phyloP scores from a whole-genome alignment of 140 eudicot species.

The Ambrosia hybrid region DNA sequence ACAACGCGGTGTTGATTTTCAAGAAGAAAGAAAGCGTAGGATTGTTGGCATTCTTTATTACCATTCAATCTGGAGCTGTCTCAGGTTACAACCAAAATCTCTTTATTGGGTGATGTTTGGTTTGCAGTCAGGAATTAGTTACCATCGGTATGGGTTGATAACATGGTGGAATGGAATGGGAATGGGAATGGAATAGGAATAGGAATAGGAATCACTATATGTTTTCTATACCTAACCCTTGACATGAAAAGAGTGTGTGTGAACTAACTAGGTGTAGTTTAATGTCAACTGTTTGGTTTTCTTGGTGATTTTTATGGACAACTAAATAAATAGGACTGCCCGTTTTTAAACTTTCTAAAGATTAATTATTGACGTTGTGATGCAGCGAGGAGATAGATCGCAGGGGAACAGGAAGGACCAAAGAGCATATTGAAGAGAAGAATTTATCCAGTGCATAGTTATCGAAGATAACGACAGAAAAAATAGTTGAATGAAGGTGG shows the following conservation, averaged over 20 bases:
- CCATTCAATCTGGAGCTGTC: slow-evolving; percentile 63
- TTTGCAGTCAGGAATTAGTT: slow-evolving; percentile 7
- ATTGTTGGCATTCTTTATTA: slow-evolving; percentile 64
- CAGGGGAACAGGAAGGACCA: slow-evolving; percentile 42
- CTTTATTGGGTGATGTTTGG: not conserved
- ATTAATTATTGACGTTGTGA: not conserved
- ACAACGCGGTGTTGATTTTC: slow-evolving; percentile 56
- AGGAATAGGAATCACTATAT: not conserved
- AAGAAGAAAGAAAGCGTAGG: slow-evolving; percentile 66
- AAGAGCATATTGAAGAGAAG: slow-evolving; percentile 34
- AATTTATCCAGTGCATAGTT: slow-evolving; percentile 30
- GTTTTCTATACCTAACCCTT: not conserved
- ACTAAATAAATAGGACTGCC: not conserved
- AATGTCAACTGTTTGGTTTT: not conserved
- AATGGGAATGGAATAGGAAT: too few relatives aligned
- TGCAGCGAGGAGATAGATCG: slow-evolving; percentile 58
- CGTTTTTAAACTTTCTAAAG: not conserved
- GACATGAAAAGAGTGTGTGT: not conserved
- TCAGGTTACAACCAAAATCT: slow-evolving; percentile 53
- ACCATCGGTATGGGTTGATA: slow-evolving; percentile 7
- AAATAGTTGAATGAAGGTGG: slow-evolving; percentile 18
- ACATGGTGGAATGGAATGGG: not conserved
- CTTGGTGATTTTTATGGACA: not conserved
- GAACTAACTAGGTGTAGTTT: not conserved
- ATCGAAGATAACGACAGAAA: not conserved